Evolutionary conservation across 1,284 basidiomycete species (phyloP).

Genomic region (Trametes versicolor): DNA sequence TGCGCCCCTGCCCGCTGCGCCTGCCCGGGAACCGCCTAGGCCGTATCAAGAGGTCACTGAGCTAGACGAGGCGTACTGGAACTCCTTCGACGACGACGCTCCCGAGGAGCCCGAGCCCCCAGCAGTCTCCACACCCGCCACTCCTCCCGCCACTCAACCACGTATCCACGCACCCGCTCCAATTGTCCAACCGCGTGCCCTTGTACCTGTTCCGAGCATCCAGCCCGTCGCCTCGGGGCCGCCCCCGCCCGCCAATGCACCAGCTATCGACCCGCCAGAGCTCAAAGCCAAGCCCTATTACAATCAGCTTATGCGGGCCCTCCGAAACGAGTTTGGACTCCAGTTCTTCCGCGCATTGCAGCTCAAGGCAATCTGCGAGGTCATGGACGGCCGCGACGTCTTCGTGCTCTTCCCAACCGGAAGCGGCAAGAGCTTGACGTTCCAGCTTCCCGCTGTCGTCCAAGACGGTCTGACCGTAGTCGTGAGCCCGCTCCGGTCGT

Average conservation of each 20-base stretch:
- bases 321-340: constrained; percentile 77
- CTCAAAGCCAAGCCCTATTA: constrained; percentile 52
- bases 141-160: constrained; percentile 28
- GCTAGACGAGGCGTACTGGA: constrained; percentile 31
- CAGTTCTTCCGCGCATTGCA: constrained; percentile 85
- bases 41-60: not conserved
- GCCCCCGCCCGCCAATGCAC: constrained; percentile 11
- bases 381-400: constrained; percentile 85
- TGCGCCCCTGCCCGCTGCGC: not conserved
- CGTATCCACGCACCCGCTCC: constrained; percentile 3
- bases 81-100: constrained; percentile 15
- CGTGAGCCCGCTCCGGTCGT: constrained; percentile 88
- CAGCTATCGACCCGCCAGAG: constrained; percentile 5
- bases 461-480: constrained; percentile 87
- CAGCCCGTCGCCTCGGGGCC: not conserved
- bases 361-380: constrained; percentile 86
- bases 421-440: constrained; percentile 92
- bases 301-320: constrained; percentile 67
- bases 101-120: constrained; percentile 7
- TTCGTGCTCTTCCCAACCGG: constrained; percentile 98
- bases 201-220: not conserved
- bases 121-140: constrained; percentile 11
- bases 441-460: constrained; percentile 89
- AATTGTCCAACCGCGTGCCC: too few species aligned
- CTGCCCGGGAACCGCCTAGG: not conserved